Conservation (phyloP, 768 basidiomycete genomes). For the Naganishia onofrii region DNA sequence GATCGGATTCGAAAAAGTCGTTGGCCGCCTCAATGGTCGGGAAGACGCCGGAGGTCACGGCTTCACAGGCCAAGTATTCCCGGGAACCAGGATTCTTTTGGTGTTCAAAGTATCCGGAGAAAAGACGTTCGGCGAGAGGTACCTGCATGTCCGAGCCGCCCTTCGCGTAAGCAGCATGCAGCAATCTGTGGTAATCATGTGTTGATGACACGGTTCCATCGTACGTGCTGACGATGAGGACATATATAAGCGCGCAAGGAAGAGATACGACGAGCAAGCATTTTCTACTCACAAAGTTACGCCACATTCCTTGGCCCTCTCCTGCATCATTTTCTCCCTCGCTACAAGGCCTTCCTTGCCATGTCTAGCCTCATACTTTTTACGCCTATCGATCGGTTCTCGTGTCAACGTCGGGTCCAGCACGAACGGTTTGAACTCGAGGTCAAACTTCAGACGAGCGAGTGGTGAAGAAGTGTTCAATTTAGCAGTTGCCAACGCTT, state of each 20-base stretch:
- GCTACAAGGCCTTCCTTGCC: constrained; percentile 58
- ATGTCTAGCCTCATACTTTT: constrained; percentile 51
- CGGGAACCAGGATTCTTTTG: constrained; percentile 64
- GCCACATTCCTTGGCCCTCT: constrained; percentile 62
- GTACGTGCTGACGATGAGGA: constrained; percentile 58
- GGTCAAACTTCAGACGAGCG: constrained; percentile 50
- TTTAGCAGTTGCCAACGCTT: constrained; percentile 26
- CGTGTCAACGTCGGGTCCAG: constrained; percentile 54
- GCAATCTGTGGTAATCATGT: constrained; percentile 68
- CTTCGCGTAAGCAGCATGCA: constrained; percentile 65
- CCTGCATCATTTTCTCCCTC: constrained; percentile 55
- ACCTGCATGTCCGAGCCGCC: constrained; percentile 65
- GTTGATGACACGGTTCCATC: constrained; percentile 67
- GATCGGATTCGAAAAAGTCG: constrained; percentile 65
- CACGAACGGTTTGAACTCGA: constrained; percentile 58
- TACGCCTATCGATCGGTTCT: constrained; percentile 35
- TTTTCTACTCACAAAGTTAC: constrained; percentile 59
- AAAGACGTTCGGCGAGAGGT: constrained; percentile 61
- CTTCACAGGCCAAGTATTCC: constrained; percentile 62
- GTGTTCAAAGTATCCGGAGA: constrained; percentile 67
- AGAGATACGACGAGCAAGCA: background rate
- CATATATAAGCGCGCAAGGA: constrained; percentile 25
- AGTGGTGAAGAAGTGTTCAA: constrained; percentile 46
- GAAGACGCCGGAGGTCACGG: constrained; percentile 63
- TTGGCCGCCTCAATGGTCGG: constrained; percentile 63